A percentile compares a stretch with the other conserved stretches of the same genome.
Conservation (phyloP, 345 rosid species). For the Gossypium bickii region DNA sequence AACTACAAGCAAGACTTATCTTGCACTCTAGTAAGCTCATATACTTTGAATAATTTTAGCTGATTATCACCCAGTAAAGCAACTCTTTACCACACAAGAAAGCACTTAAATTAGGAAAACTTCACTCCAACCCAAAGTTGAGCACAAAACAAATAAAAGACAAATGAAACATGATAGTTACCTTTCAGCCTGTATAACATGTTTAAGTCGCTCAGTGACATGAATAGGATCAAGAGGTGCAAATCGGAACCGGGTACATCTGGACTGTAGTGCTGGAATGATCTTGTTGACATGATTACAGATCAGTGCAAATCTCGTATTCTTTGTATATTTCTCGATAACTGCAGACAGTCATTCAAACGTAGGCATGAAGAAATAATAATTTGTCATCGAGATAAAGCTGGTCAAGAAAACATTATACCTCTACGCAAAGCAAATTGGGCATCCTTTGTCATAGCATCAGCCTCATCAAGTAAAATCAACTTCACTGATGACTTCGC, state of each 20-base stretch:
- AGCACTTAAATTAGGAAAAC: background rate
- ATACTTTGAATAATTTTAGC: background rate
- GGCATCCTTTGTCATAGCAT: constrained; percentile 99
- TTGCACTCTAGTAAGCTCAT: background rate
- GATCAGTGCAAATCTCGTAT: constrained; percentile 86
- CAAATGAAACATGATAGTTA: constrained; percentile 23
- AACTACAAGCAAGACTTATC: background rate
- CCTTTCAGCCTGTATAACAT: constrained; percentile 82
- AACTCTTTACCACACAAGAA: background rate
- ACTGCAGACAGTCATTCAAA: constrained; percentile 38
- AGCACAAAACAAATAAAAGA: background rate
- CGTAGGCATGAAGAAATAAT: constrained; percentile 10
- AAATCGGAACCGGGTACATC: constrained; percentile 94
- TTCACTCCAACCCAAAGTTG: background rate
- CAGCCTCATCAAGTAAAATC: constrained; percentile 92
- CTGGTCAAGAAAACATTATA: constrained; percentile 11
- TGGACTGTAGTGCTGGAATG: constrained; percentile 93
- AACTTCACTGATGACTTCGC: constrained; percentile 71
- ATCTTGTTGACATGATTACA: constrained; percentile 96
- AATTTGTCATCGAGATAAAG: constrained; percentile 1
- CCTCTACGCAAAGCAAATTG: constrained; percentile 98
- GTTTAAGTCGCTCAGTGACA: constrained; percentile 73
- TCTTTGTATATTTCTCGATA: constrained; percentile 95
- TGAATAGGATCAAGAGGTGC: constrained; percentile 84
- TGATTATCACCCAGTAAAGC: background rate